Evolutionary conservation across 345 rosid genomes (phyloP).

Genomic region (Sonneratia alba): DNA sequence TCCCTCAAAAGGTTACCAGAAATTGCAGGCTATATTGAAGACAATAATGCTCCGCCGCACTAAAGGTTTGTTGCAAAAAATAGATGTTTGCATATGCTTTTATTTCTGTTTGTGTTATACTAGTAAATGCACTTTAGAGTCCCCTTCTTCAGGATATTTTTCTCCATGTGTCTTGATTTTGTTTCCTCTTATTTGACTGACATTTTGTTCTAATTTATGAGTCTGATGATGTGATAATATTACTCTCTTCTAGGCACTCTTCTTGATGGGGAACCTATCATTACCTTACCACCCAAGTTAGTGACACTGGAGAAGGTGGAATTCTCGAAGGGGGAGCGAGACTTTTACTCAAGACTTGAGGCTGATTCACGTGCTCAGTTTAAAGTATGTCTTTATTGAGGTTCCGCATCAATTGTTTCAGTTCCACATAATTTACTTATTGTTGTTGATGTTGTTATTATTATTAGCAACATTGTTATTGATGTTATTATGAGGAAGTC

Average conservation of each 20-base stretch:
- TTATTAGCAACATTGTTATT: not conserved
- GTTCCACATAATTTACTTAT: not conserved
- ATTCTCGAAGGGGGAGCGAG: constrained; percentile 73
- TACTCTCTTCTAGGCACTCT: constrained; percentile 44
- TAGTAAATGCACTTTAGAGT: not conserved
- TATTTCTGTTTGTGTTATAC: not conserved
- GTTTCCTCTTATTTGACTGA: not conserved
- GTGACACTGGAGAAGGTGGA: constrained; percentile 75
- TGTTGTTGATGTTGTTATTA: not conserved
- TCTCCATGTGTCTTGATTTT: not conserved
- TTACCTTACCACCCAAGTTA: constrained; percentile 67
- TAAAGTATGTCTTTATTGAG: constrained; percentile 34
- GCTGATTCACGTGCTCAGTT: constrained; percentile 77
- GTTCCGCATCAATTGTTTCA: not conserved
- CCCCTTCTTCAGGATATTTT: not conserved
- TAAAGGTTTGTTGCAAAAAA: constrained; percentile 39
- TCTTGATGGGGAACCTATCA: constrained; percentile 86
- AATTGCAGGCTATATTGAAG: constrained; percentile 79
- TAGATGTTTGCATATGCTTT: not conserved
- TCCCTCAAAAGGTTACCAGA: constrained; percentile 59
- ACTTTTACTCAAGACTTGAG: constrained; percentile 75
- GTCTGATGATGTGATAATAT: not conserved
- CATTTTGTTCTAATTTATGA: not conserved
- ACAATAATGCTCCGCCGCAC: constrained; percentile 97
- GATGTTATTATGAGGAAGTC: constrained; percentile 3